A percentile compares a stretch with the other conserved stretches of the same genome.
phyloP scores from a whole-genome alignment of 306 rosid genomes.

The Albizia julibrissin region DNA sequence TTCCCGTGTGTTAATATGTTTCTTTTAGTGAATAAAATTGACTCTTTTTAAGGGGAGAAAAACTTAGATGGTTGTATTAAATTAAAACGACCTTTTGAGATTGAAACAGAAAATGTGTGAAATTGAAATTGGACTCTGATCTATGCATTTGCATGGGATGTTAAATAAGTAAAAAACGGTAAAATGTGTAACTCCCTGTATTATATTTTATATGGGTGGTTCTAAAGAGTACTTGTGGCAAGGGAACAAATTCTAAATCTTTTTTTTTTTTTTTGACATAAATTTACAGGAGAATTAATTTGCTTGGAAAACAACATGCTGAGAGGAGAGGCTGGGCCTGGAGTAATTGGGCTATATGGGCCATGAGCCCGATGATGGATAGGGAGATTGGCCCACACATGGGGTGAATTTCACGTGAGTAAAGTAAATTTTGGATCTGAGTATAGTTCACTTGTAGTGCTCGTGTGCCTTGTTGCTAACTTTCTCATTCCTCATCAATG shows the following conservation, averaged over 20 bases:
- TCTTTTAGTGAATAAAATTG: too few relatives aligned
- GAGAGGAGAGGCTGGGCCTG: background rate
- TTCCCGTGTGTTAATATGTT: too few relatives aligned
- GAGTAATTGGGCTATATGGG: background rate
- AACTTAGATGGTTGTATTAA: background rate
- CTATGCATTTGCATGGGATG: too few relatives aligned
- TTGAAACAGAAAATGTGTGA: background rate
- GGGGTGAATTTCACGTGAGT: conserved; percentile 38
- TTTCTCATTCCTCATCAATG: conserved; percentile 18
- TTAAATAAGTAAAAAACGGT: background rate
- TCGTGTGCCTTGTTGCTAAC: conserved; percentile 3
- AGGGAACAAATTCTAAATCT: too few relatives aligned
- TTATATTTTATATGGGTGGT: background rate
- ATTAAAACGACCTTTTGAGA: background rate
- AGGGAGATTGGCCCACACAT: background rate
- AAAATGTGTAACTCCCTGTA: background rate
- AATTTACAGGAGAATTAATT: too few relatives aligned
- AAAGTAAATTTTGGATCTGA: conserved; percentile 39
- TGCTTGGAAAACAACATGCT: too few relatives aligned
- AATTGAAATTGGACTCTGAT: too few relatives aligned
- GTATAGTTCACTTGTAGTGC: conserved; percentile 10
- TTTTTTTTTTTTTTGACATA: too few relatives aligned
- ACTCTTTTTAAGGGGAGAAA: background rate
- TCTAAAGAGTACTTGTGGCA: background rate
- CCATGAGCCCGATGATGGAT: background rate